Evolutionary conservation across 371 early-diverging fungal species (phyloP), one percentile per base, ranked within the genome.

Genomic region (Rhizopus arrhizus): DNA sequence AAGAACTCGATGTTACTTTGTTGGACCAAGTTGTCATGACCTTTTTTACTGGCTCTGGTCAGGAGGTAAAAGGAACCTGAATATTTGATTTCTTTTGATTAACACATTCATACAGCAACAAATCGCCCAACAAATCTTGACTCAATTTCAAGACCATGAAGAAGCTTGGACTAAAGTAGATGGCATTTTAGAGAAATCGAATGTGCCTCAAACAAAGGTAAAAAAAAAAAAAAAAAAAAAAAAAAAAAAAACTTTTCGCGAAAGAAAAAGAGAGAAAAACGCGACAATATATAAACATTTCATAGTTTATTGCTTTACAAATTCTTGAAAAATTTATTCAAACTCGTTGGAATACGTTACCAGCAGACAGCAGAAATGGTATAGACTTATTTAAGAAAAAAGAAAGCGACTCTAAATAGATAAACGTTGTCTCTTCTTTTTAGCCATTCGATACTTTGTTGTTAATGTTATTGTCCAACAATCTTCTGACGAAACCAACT

Each of bases 131-230:
- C 83, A 85, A 68, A 68, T 93, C 34, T 76, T 98, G 69, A 89
- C 94, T 29, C 91, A 95, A 76, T 99, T 99, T 71, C 94, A 97
- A 79, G 95, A 97, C 47, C 91, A 97, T 66, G 97, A 97, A 36
- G 96, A 96, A 52, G 86, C 99, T 42, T 99, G 99, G 99, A 90
- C 90, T 57, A 85, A 91, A 60, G 98, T 95, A 13, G 99, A 99
- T 73, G 81, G 79, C 22, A 99, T 99, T 70, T 77, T 99, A 56
- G 94, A 93, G 58, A 85, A 89, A 40, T 93, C 97, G 16, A 84
- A 76, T 68, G 78, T 85, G 11, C 65, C 88, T 45, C 87, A 95
- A 70, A 89, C 97, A 36, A 98, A 96, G 90, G 97, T 95, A 84
- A 45, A 58, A 33, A n/a, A 40, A 36, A 16, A 34, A 43, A 49